Percentiles rank a stretch among this genome's conserved stretches.
Conservation (phyloP, 2,329 filamentous ascomycete genomes). For the Trichoderma breve region DNA sequence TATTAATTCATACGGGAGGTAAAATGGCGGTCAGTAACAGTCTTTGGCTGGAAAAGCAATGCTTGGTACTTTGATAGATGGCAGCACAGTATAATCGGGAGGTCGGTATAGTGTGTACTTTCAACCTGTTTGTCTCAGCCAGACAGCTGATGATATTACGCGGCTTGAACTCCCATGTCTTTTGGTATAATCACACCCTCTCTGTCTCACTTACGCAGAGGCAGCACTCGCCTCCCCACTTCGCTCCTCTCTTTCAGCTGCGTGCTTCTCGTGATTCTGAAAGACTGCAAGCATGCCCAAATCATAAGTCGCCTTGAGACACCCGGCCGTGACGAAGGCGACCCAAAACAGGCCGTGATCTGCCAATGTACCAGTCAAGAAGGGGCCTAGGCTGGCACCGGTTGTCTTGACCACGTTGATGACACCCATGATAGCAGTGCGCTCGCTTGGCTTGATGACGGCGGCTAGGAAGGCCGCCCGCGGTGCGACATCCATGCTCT, state of each 20-base stretch:
- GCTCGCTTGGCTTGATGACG: slow-evolving; percentile 61
- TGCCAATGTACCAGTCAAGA: slow-evolving; percentile 63
- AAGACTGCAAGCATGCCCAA: slow-evolving; percentile 49
- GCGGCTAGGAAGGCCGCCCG: slow-evolving; percentile 67
- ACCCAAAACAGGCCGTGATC: slow-evolving; percentile 57
- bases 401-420: slow-evolving; percentile 68
- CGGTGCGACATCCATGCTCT: slow-evolving; percentile 70
- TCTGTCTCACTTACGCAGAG: neutral
- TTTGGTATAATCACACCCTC: neutral
- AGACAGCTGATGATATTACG: neutral
- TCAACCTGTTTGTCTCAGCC: neutral
- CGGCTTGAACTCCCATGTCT: neutral
- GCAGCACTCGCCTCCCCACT: neutral
- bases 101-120: neutral
- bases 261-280: slow-evolving; percentile 21
- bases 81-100: neutral
- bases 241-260: neutral
- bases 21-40: neutral
- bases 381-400: slow-evolving; percentile 59
- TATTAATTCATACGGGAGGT: neutral
- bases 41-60: neutral
- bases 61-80: neutral
- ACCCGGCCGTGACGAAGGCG: slow-evolving; percentile 61
- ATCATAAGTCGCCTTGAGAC: slow-evolving; percentile 61
- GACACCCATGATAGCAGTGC: slow-evolving; percentile 69